Percentiles rank a stretch among this genome's conserved stretches.
Evolutionary conservation across 176 grass and related monocot genomes (phyloP).

Genomic region (Musa beccarii): DNA sequence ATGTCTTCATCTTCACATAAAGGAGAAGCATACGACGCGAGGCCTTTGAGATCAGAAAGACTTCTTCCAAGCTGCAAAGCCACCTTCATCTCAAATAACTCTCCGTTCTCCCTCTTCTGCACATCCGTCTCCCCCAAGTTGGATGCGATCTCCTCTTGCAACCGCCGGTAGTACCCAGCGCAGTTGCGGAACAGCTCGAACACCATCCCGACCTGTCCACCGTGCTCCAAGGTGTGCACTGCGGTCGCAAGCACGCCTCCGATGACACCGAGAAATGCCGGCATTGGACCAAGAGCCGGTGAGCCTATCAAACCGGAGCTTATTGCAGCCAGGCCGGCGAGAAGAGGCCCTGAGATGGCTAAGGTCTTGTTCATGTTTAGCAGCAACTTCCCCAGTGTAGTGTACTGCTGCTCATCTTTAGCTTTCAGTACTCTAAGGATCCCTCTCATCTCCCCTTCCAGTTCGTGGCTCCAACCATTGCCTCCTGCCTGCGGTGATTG

Average conservation of each 20-base stretch:
- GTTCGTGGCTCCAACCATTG: conserved; percentile 30
- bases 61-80: conserved; percentile 26
- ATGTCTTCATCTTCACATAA: conserved; percentile 20
- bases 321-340: conserved; percentile 21
- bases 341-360: conserved; percentile 12
- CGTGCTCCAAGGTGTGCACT: conserved; percentile 27
- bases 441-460: conserved; percentile 29
- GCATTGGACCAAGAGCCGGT: conserved; percentile 14
- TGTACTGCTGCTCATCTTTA: conserved; percentile 26
- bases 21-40: conserved; percentile 7
- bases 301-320: conserved; percentile 11
- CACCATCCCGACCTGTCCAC: conserved; percentile 31
- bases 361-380: conserved; percentile 16
- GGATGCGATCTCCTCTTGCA: conserved; percentile 26
- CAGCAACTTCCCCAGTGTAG: conserved; percentile 1
- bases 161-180: conserved; percentile 20
- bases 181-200: conserved; percentile 35
- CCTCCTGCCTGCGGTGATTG: not conserved
- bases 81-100: conserved; percentile 28
- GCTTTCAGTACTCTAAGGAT: conserved; percentile 14
- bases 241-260: conserved; percentile 21
- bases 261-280: conserved; percentile 5
- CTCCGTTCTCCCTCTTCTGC: conserved; percentile 25
- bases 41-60: conserved; percentile 19
- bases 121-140: conserved; percentile 20